These are phyloP conservation scores for Maudiozyma barnettii DNA, from an alignment of 805 yeast genomes.

Conservation along the genomic window DNA sequence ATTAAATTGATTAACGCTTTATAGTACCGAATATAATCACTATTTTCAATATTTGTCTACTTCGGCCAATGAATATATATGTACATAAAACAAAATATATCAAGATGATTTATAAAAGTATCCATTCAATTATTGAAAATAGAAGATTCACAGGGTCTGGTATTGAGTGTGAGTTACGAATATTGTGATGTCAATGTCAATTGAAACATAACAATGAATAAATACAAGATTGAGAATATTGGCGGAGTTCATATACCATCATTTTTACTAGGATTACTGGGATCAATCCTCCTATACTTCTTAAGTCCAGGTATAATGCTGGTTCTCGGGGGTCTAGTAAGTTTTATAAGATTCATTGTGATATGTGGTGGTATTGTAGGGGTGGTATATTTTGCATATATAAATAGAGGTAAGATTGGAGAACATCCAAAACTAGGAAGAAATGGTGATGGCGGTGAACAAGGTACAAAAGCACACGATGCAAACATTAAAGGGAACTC, in stretches of 20 bases:
- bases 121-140: too few relatives aligned
- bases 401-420: neutral
- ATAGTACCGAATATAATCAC: too few relatives aligned
- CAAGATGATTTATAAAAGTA: too few relatives aligned
- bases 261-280: constrained; percentile 14
- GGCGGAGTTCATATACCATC: constrained; percentile 20
- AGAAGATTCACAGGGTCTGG: too few relatives aligned
- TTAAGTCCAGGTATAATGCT: constrained; percentile 18
- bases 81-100: too few relatives aligned
- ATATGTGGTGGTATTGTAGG: constrained; percentile 17
- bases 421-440: neutral
- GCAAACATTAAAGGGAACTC: neutral
- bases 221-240: neutral
- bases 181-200: too few relatives aligned
- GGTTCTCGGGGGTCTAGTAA: constrained; percentile 20
- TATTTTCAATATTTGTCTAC: too few relatives aligned
- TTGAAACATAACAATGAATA: neutral
- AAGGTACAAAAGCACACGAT: neutral
- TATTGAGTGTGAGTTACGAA: too few relatives aligned
- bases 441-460: neutral
- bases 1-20: too few relatives aligned
- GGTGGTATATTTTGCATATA: constrained; percentile 8
- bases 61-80: too few relatives aligned
- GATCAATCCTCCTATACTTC: constrained; percentile 11
- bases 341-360: constrained; percentile 14